Evolutionary conservation across 2,329 filamentous ascomycete species (phyloP).

Genomic region (Fusarium piperis): DNA sequence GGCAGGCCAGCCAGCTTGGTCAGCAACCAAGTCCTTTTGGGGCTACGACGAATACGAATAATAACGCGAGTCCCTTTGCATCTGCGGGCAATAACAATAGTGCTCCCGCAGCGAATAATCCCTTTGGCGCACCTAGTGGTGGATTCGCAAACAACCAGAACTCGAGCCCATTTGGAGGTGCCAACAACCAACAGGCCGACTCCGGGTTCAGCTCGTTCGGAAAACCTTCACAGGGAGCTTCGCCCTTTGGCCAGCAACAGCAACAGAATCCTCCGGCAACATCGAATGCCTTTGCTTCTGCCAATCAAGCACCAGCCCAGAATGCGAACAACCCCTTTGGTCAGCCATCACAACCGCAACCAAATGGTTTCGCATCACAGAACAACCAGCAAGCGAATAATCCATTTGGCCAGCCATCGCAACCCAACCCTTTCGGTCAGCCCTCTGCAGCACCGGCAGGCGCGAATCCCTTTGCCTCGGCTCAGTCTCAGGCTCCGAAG

Average conservation of each 20-base stretch:
- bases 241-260: conserved; percentile 38
- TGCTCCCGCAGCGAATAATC: conserved; percentile 35
- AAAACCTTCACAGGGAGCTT: conserved; percentile 31
- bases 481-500: conserved; percentile 14
- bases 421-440: conserved; percentile 41
- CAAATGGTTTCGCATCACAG: conserved; percentile 38
- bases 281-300: conserved; percentile 43
- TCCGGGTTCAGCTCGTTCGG: conserved; percentile 41
- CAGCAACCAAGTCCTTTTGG: conserved; percentile 53
- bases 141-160: conserved; percentile 22
- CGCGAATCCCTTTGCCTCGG: conserved; percentile 40
- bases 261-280: conserved; percentile 26
- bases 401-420: conserved; percentile 41
- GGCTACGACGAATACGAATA: conserved; percentile 32
- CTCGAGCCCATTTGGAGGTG: conserved; percentile 33
- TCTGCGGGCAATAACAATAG: conserved; percentile 31
- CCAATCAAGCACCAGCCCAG: conserved; percentile 25
- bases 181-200: conserved; percentile 28
- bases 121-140: conserved; percentile 41
- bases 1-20: conserved; percentile 50
- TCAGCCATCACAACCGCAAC: conserved; percentile 35
- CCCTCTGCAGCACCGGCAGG: conserved; percentile 25
- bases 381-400: conserved; percentile 33
- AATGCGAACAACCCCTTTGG: conserved; percentile 42
- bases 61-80: conserved; percentile 42